Percentiles rank a stretch among this genome's conserved stretches.
Conservation (phyloP, 192 early-diverging fungal genomes). For the Backusella westeae region DNA sequence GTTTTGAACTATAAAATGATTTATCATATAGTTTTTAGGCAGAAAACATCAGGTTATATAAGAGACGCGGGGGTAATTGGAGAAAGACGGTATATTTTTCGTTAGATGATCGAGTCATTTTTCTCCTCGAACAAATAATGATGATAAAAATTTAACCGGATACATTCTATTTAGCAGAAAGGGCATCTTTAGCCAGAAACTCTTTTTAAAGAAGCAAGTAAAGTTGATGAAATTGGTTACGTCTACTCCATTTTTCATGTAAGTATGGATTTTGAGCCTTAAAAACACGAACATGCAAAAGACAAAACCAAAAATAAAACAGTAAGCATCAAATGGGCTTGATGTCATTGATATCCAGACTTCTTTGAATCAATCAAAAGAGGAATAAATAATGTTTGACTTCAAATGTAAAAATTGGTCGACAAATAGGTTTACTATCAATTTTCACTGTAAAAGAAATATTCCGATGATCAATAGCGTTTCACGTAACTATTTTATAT, state of each 20-base stretch:
- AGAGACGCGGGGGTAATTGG: not conserved
- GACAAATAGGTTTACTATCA: not conserved
- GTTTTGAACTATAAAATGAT: not conserved
- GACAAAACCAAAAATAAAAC: not conserved
- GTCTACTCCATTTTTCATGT: not conserved
- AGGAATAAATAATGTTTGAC: not conserved
- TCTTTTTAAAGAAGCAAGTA: not conserved
- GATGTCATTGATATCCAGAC: not conserved
- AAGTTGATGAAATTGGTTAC: no score
- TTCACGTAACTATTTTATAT: not conserved
- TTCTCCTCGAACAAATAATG: slow-evolving; percentile 3
- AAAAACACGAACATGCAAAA: no score
- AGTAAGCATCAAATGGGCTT: not conserved
- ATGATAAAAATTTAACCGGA: not conserved
- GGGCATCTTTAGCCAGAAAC: not conserved
- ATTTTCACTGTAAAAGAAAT: not conserved
- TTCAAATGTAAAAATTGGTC: not conserved
- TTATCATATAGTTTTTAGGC: not conserved
- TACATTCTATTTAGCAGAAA: not conserved
- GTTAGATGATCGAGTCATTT: not conserved
- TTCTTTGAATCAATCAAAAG: not conserved
- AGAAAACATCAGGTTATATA: not conserved
- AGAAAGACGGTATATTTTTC: not conserved
- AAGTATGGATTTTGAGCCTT: not conserved
- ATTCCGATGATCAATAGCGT: not conserved